Evolutionary conservation across 345 rosid species (phyloP), one percentile per base, ranked within the genome.

Genomic region (Nephelium lappaceum): DNA sequence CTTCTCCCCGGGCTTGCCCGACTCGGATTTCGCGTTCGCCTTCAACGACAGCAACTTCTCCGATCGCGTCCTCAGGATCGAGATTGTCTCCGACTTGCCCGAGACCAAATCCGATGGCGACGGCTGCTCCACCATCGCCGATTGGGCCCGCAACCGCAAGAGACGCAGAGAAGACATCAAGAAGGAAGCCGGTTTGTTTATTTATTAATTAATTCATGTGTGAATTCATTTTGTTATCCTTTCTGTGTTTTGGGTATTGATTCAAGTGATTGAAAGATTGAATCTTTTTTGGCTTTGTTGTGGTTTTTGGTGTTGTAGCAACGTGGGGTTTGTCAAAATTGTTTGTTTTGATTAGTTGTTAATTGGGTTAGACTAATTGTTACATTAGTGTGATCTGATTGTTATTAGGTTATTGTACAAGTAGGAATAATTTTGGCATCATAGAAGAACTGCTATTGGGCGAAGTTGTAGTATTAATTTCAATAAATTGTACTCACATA

Each of bases 11-110:
- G 73, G 71, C 2, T 76, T 24, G 38, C 57, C 80, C 23, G 91
- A 88, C 72, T 75, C 89, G 9, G 92, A 90, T 75, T 93, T 93
- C 66, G 91, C 81, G 0, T 92, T 95, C 78, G 98, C 98, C 39
- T 95, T 92, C 86, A 85, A 95, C 86, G 84, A 92, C 73, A 86
- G 84, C 66, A 90, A 82, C 47, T 95, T 95, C 88, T 93, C 98
- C 62, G 98, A 92, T 70, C 88, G 94, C 77, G 77, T 91, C 45
- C 85, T 95, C 39, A 88, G 87, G 81, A 91, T 93, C 73, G 95
- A 92, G 85, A 89, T 95, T 79, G 49, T 85, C 5, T 80, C 87
- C 45, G 88, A 85, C 81, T 79, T 81, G 64, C 84, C 87, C 11
- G 87, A 86, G 69, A 67, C 67, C 18, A 85, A 88, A 69, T 72